Evolutionary conservation across 257 asterid genomes (phyloP).

Genomic region (Paulownia fortunei): DNA sequence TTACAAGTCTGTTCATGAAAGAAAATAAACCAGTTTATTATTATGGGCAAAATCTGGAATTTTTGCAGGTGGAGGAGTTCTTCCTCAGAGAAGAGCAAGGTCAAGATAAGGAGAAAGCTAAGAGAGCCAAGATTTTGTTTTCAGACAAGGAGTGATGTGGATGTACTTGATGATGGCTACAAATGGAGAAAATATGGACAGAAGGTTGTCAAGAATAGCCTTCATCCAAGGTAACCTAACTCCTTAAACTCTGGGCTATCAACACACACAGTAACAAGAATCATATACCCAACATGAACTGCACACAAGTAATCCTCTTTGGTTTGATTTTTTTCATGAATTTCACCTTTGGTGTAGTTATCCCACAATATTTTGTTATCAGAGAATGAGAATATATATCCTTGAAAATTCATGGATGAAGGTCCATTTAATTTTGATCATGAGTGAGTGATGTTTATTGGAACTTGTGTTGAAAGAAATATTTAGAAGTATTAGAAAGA

Average conservation of each 20-base stretch:
- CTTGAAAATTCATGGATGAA: too few relatives aligned
- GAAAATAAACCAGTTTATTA: too few relatives aligned
- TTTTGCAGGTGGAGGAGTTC: conserved; percentile 78
- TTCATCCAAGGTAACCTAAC: conserved; percentile 76
- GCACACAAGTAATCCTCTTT: too few relatives aligned
- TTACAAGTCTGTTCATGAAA: background rate
- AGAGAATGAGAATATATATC: too few relatives aligned
- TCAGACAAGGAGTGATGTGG: conserved; percentile 94
- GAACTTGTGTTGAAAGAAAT: too few relatives aligned
- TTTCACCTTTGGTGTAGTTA: too few relatives aligned
- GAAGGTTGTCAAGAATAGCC: conserved; percentile 95
- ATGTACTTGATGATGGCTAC: conserved; percentile 98
- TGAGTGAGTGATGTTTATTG: background rate
- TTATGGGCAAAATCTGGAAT: background rate
- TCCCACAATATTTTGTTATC: too few relatives aligned
- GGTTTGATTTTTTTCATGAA: too few relatives aligned
- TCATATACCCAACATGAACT: too few relatives aligned
- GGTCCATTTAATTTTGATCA: too few relatives aligned
- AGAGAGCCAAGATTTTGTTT: conserved; percentile 97
- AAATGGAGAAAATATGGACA: conserved; percentile 99
- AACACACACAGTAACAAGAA: background rate
- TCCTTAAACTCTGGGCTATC: background rate
- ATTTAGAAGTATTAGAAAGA: background rate
- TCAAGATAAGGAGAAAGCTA: conserved; percentile 80
- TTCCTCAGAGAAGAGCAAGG: conserved; percentile 68